These are phyloP conservation scores for Tephrocybe sp. DNA, from an alignment of 768 basidiomycete genomes.

Conservation along the genomic window DNA sequence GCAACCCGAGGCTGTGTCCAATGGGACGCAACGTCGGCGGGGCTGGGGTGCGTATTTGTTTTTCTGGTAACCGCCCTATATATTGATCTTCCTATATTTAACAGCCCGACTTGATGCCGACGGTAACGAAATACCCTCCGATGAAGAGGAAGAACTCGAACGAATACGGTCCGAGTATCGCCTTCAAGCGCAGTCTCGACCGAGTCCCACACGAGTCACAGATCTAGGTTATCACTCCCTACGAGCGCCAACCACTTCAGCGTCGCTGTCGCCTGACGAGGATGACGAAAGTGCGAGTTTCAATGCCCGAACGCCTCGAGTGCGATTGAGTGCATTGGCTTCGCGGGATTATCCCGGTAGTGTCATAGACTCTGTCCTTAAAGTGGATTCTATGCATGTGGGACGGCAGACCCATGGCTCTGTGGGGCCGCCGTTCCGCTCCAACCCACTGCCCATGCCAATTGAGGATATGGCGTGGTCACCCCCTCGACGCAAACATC, in stretches of 20 bases:
- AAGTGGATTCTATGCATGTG: neutral
- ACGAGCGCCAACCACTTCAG: constrained; percentile 15
- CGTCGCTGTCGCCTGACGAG: constrained; percentile 21
- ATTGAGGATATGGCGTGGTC: constrained; percentile 47
- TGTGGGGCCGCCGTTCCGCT: constrained; percentile 27
- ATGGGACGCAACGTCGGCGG: constrained; percentile 33
- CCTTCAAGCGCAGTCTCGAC: constrained; percentile 27
- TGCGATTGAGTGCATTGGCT: constrained; percentile 19
- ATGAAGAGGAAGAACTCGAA: constrained; percentile 63
- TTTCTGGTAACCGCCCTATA: neutral
- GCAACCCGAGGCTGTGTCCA: constrained; percentile 3
- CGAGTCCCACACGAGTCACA: constrained; percentile 1
- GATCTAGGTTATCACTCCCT: constrained; percentile 15
- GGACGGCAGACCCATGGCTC: constrained; percentile 3
- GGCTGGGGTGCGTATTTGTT: constrained; percentile 43
- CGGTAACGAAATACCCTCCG: constrained; percentile 63
- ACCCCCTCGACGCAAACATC: constrained; percentile 19
- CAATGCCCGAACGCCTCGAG: constrained; percentile 17
- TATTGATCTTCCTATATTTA: constrained; percentile 1
- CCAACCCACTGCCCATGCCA: constrained; percentile 58
- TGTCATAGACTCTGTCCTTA: constrained; percentile 23
- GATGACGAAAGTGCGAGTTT: neutral
- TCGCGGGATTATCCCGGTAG: constrained; percentile 9
- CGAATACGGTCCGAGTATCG: constrained; percentile 50
- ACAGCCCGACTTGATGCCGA: constrained; percentile 53